Evolutionary conservation across 352 stramenopile species (phyloP).

Genomic region (Globisporangium cylindrosporum): DNA sequence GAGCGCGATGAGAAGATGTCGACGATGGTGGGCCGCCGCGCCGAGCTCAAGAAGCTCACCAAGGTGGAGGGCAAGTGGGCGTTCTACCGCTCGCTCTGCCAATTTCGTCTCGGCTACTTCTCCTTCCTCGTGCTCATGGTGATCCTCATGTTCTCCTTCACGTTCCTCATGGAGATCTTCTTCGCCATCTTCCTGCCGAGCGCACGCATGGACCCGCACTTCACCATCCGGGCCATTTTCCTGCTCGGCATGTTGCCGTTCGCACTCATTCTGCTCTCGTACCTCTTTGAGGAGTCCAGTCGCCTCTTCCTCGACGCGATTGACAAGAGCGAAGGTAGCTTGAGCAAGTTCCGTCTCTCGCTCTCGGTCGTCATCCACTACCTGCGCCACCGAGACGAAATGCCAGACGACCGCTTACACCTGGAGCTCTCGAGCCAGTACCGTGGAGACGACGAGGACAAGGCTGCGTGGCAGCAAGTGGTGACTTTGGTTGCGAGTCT

Average conservation of each 20-base stretch:
- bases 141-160: slow-evolving; percentile 90
- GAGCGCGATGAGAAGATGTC: slow-evolving; percentile 55
- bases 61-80: slow-evolving; percentile 60
- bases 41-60: slow-evolving; percentile 71
- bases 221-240: slow-evolving; percentile 66
- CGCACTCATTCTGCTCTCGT: slow-evolving; percentile 80
- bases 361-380: slow-evolving; percentile 85
- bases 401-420: slow-evolving; percentile 77
- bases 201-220: slow-evolving; percentile 65
- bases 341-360: slow-evolving; percentile 83
- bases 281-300: slow-evolving; percentile 83
- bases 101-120: slow-evolving; percentile 88
- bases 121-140: slow-evolving; percentile 88
- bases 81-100: slow-evolving; percentile 74
- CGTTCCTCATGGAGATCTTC: slow-evolving; percentile 89
- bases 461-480: slow-evolving; percentile 58
- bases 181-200: slow-evolving; percentile 88
- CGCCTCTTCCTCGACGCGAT: slow-evolving; percentile 84
- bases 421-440: slow-evolving; percentile 44
- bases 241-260: slow-evolving; percentile 71
- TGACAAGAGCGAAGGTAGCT: slow-evolving; percentile 75
- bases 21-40: slow-evolving; percentile 49
- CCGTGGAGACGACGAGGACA: slow-evolving; percentile 51
- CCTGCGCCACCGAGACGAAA: slow-evolving; percentile 70
- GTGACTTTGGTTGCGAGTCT: slow-evolving; percentile 36